Conservation (phyloP, 1,284 basidiomycete species). For the Papiliotrema fonsecae region DNA sequence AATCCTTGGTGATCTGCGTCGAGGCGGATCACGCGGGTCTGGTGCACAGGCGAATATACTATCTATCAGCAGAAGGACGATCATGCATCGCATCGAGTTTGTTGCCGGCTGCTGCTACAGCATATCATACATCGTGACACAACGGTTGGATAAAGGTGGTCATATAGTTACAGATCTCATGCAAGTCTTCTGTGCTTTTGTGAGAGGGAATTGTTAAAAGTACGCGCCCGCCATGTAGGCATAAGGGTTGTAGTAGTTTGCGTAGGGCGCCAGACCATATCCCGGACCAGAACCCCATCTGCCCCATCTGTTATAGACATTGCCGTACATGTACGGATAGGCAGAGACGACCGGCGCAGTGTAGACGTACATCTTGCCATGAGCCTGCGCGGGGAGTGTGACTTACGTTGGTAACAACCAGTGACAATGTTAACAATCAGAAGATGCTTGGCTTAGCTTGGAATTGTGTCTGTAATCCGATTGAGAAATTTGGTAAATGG, state of each 20-base stretch:
- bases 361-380: neutral
- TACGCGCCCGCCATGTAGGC: neutral
- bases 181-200: too few species aligned
- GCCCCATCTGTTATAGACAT: neutral
- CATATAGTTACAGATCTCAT: too few species aligned
- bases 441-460: too few species aligned
- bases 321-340: neutral
- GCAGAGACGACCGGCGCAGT: neutral
- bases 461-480: too few species aligned
- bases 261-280: neutral
- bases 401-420: too few species aligned
- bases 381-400: too few species aligned
- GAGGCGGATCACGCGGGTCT: neutral
- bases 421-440: too few species aligned
- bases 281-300: neutral
- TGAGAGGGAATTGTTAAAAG: too few species aligned
- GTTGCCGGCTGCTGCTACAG: too few species aligned
- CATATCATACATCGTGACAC: too few species aligned
- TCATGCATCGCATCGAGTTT: neutral
- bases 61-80: neutral
- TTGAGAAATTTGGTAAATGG: too few species aligned
- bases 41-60: neutral
- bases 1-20: conserved; percentile 25
- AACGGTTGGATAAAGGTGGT: too few species aligned
- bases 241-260: neutral